A percentile compares a stretch with the other conserved stretches of the same genome.
Conservation (phyloP, 208 protist genomes). For the Porcisia hertigi region DNA sequence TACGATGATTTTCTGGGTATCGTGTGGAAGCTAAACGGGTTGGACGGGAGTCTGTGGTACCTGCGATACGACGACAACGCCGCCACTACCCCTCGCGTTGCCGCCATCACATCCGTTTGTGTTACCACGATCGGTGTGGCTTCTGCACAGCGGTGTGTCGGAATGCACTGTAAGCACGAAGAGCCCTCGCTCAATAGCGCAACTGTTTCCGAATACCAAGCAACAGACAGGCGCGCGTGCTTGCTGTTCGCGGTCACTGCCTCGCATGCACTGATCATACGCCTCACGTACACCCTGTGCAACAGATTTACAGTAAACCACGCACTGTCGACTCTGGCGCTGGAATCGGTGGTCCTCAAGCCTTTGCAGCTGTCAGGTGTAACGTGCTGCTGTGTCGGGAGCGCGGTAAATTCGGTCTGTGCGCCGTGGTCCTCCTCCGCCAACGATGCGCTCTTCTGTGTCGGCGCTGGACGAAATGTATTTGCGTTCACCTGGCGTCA, state of each 20-base stretch:
- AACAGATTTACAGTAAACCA: neutral
- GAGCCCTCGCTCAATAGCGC: neutral
- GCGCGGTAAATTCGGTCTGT: neutral
- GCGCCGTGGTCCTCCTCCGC: neutral
- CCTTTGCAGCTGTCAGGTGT: slow-evolving; percentile 17
- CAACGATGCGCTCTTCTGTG: slow-evolving; percentile 2
- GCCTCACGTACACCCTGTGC: neutral
- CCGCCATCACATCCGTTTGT: neutral
- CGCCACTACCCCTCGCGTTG: neutral
- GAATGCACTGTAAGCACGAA: slow-evolving; percentile 12
- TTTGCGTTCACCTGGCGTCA: slow-evolving; percentile 14
- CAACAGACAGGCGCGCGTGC: neutral
- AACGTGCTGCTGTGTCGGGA: slow-evolving; percentile 19
- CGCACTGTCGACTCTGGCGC: slow-evolving; percentile 2
- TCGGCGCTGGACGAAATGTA: slow-evolving; percentile 26
- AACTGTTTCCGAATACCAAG: neutral
- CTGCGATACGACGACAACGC: neutral
- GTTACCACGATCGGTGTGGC: slow-evolving; percentile 13
- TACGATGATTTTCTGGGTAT: slow-evolving; percentile 22
- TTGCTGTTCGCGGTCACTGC: slow-evolving; percentile 5
- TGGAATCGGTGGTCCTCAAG: slow-evolving; percentile 6
- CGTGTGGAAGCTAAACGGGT: slow-evolving; percentile 19
- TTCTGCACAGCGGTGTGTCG: slow-evolving; percentile 15
- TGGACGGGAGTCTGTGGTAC: slow-evolving; percentile 14
- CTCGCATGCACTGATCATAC: slow-evolving; percentile 1